Evolutionary conservation across 768 basidiomycete genomes (phyloP), one percentile per base, ranked within the genome.

Genomic region (Pleurotus djamor): DNA sequence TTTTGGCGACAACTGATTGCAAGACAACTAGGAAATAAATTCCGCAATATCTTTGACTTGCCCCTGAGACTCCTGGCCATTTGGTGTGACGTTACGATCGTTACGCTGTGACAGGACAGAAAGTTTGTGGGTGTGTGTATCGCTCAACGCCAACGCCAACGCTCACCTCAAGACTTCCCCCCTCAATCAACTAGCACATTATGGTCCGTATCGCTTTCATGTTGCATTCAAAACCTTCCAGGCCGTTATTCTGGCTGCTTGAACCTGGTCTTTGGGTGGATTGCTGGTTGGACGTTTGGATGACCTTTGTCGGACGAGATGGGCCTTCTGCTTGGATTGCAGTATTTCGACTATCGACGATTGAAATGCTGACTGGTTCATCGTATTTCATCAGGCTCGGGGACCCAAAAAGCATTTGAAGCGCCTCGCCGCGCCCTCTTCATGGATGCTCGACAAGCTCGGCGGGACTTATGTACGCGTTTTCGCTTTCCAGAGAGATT

Each of bases 401-500:
- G 96, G 96, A 88, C 96, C 96, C 64, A 97, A 92, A 90, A 97
- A 97, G 80, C 96, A 98, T 74, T 86, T 98, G 82, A 98, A 98
- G 86, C 92, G 96, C 72, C 86, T 98, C 61, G 88, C 89, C 66
- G 97, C 97, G 62, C 97, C 97, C 64, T 96, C 94, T 49, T 91
- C 94, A 81, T 99, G 97, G 97, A 98, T 99, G 96, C 85, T 99
- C 64, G 94, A 98, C 84, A 99, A 99, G 82, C 79, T 99, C 69
- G 88, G 91, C 78, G 94, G 94, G 61, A 94, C 94, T 66, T 96
- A 93, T 69, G 94, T 94, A 77, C 74, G 91, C 76, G 62, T 37
- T 48, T 38, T 47, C 43, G 38, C 41, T 12, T 50, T 52, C 35
- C 14, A 45, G 36, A 3, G 57, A 52, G 59, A 33, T 17, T 45